Evolutionary conservation across 1,284 basidiomycete species (phyloP), one percentile per base, ranked within the genome.

Genomic region (Rhodotorula sp.): DNA sequence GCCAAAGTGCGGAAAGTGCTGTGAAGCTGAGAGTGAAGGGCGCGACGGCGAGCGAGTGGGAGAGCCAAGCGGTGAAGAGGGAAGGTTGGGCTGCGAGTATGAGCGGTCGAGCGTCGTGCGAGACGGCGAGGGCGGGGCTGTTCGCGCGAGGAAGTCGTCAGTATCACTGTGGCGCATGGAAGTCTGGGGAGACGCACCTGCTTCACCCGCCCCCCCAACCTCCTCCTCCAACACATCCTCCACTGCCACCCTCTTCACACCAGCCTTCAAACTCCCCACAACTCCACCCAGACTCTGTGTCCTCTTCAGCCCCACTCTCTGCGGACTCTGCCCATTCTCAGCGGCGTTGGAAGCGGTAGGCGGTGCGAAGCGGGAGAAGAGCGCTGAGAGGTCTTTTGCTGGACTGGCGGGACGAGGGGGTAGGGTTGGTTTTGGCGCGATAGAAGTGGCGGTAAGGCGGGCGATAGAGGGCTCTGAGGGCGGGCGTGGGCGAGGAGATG

Each of bases 311-410:
- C 55, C 51, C 54, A 28, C 20, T 6, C 26, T 18, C 66, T 30
- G 62, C 24, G 22, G 51, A 22, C 28, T 40, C 55, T 11, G 55
- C 24, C 24, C 31, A 13, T n/a, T 11, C 37, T 8, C 40, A 44
- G 34, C 34, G 34, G 8, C 15, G 54, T 9, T 30, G 13, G 61
- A 34, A 24, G 60, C 28, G 13, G 52, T 30, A 13, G 48, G 16
- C n/a, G 59, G 50, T 20, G 60, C 46, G 26, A 69, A 69, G 13
- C 61, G 58, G 24, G 68, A 66, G 48, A 69, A 69, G 52, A 69
- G 48, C 28, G 64, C 53, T 9, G 60, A 60, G 10, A 69, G 57
- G 48, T 69, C 68, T 46, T 66, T 69, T 11, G 63, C 63, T 20
- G 68, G 64, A 40, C 30, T 64, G 57, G 28, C 44, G 26, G 50